A percentile compares a stretch with the other conserved stretches of the same genome.
phyloP scores from a whole-genome alignment of 164 flowering plant species.

The Chimonanthus salicifolius region DNA sequence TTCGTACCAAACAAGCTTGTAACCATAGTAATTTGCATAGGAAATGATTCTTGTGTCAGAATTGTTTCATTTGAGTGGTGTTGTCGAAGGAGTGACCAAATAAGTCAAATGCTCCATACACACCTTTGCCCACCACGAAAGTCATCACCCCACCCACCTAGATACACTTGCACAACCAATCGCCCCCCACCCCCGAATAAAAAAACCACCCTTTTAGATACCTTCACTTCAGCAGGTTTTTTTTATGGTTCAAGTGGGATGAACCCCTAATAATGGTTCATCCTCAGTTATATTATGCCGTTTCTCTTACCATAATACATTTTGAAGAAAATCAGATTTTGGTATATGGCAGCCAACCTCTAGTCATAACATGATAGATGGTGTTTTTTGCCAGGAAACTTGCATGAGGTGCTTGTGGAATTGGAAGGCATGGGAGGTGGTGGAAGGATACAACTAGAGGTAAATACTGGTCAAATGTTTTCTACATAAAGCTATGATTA shows the following conservation, averaged over 20 bases:
- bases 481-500: not conserved
- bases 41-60: too few species aligned
- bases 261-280: not conserved
- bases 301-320: not conserved
- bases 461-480: conserved; percentile 17
- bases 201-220: too few species aligned
- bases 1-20: too few species aligned
- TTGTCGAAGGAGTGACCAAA: too few species aligned
- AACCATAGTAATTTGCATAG: too few species aligned
- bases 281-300: not conserved
- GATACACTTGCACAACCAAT: too few species aligned
- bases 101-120: too few species aligned
- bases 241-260: not conserved
- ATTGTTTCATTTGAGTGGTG: too few species aligned
- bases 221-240: too few species aligned
- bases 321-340: not conserved
- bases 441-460: conserved; percentile 88
- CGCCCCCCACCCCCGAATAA: too few species aligned
- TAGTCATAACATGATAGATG: not conserved
- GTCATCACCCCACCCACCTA: too few species aligned
- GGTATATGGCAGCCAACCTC: not conserved
- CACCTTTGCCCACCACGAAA: too few species aligned
- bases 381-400: conserved; percentile 45
- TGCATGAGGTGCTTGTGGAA: conserved; percentile 70
- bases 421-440: conserved; percentile 98